Base-by-base conservation (phyloP, 345 rosid species). In the Salix arbutifolia region DNA sequence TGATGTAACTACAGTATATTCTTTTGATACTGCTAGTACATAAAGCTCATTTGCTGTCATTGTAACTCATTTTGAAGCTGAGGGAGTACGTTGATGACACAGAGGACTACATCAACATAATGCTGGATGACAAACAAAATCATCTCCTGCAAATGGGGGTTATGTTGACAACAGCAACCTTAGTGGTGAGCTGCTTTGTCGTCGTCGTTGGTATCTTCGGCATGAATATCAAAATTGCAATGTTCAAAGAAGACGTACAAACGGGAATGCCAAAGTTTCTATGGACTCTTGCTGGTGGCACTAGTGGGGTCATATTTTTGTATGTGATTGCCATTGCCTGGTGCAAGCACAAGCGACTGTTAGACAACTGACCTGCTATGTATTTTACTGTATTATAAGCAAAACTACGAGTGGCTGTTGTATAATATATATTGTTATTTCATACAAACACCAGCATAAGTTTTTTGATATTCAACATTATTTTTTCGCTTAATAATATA, bases 131-230 rank as follows among this genome's bases (percentile, higher is more conserved):
- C 89, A 93, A 93, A 84, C 97, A 96, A 84, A 96, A 96, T 81
- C 96, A 96, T 82, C 92, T 93, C 37, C 88, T 96, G 80, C 96
- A 88, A 82, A 96, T 93, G 97, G 99, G 99, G 8, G 97, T 93
- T 78, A 88, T 93, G 94, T 75, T 96, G 81, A 89, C 97, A 4
- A 92, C 98, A 8, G 98, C 99, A 19, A 96, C 96, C 1, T 89
- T 96, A 0, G 91, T 93, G 68, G 67, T 91, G 74, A 88, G 91
- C 65, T 88, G 87, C 17, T 93, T 91, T 48, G 84, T 96, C 2
- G 97, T 86, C 0, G 86, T 96, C 16, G 92, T 88, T 7, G 94
- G 98, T 67, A 19, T 89, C 9, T 88, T 93, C 3, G 97, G 99
- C 69, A 91, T 96, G 92, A 91, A 93, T 65, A 89, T 96, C 71